These are phyloP conservation scores for Phaeosphaeriaceae sp. DNA, from an alignment of 2,329 filamentous ascomycete species.

Conservation along the genomic window DNA sequence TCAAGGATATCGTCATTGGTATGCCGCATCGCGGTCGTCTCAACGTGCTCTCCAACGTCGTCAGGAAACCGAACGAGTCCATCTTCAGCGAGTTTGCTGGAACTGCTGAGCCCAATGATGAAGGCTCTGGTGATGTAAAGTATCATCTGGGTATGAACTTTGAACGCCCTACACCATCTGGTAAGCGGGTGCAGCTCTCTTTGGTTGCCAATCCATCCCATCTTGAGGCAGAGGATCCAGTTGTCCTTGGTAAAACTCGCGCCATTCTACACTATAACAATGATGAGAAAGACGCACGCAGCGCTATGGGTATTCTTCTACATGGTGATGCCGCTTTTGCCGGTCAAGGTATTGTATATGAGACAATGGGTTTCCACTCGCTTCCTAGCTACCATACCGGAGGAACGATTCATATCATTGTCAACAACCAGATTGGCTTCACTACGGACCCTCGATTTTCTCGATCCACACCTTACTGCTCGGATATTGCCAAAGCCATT, in stretches of 20 bases:
- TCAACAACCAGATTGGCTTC: slow-evolving; percentile 99
- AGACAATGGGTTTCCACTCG: slow-evolving; percentile 96
- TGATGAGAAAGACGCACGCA: slow-evolving; percentile 85
- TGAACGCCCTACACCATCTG: slow-evolving; percentile 95
- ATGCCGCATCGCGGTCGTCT: slow-evolving; percentile 99
- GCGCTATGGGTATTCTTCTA: slow-evolving; percentile 93
- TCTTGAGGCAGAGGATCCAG: slow-evolving; percentile 96
- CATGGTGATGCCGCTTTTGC: slow-evolving; percentile 98
- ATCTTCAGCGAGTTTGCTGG: slow-evolving; percentile 99
- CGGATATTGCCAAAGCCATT: slow-evolving; percentile 98
- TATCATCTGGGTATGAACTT: slow-evolving; percentile 99
- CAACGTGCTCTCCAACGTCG: slow-evolving; percentile 97
- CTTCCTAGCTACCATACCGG: slow-evolving; percentile 96
- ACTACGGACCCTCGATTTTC: slow-evolving; percentile 97
- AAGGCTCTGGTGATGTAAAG: slow-evolving; percentile 98
- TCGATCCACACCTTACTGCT: slow-evolving; percentile 97
- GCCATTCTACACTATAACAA: slow-evolving; percentile 99
- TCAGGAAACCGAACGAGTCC: slow-evolving; percentile 98
- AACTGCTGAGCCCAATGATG: slow-evolving; percentile 83
- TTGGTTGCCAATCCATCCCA: slow-evolving; percentile 98
- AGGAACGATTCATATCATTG: slow-evolving; percentile 94
- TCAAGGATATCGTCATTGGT: slow-evolving; percentile 99
- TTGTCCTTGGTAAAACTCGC: slow-evolving; percentile 95
- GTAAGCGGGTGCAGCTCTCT: slow-evolving; percentile 98
- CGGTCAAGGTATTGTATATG: slow-evolving; percentile 95